Conservation (phyloP, 352 stramenopile species). For the Pythium pyrilobum region DNA sequence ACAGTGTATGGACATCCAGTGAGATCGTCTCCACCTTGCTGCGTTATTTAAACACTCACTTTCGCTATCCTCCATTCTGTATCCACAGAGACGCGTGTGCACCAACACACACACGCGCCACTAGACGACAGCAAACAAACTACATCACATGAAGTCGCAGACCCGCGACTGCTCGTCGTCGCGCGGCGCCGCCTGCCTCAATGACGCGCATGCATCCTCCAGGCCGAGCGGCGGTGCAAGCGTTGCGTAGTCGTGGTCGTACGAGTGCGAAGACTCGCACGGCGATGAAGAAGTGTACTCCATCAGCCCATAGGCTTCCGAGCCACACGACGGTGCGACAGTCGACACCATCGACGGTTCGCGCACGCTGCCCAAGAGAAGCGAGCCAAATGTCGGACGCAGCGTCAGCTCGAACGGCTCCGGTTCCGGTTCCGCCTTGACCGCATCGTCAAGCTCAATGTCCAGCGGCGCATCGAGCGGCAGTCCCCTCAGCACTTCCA, state of each 20-base stretch:
- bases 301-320: too few species aligned
- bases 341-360: background rate
- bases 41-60: too few species aligned
- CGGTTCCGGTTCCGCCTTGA: background rate
- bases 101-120: too few species aligned
- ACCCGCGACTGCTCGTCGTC: slow-evolving; percentile 2
- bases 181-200: background rate
- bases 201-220: background rate
- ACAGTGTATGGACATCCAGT: too few species aligned
- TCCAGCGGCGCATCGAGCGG: background rate
- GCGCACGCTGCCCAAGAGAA: background rate
- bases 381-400: background rate
- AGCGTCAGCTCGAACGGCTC: too few species aligned
- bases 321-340: too few species aligned
- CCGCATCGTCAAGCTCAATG: background rate
- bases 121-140: too few species aligned
- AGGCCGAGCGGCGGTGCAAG: background rate
- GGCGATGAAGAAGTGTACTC: background rate
- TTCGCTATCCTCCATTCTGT: too few species aligned
- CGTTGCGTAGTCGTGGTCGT: background rate
- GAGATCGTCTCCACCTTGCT: too few species aligned
- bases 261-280: background rate
- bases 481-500: background rate
- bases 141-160: slow-evolving; percentile 13
- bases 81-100: background rate